Conservation (phyloP, 768 basidiomycete species). For the Russula abietina region DNA sequence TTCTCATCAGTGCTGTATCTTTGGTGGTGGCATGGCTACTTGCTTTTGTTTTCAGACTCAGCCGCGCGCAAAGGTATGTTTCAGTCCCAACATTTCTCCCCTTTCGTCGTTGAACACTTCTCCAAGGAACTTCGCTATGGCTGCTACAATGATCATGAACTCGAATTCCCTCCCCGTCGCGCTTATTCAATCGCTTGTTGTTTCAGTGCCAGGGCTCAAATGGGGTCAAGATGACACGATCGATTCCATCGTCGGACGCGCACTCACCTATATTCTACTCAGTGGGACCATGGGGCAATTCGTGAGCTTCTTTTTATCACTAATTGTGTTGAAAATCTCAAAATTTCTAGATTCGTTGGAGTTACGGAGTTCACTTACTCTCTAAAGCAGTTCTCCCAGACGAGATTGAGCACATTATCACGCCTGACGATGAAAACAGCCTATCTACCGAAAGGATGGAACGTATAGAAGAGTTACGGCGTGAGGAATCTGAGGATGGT, state of each 20-base stretch:
- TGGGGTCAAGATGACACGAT: conserved; percentile 77
- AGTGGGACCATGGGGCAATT: conserved; percentile 96
- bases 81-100: not conserved
- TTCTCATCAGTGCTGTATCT: conserved; percentile 68
- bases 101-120: not conserved
- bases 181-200: conserved; percentile 85
- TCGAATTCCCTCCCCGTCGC: conserved; percentile 94
- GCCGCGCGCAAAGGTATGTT: conserved; percentile 65
- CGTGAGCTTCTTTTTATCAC: conserved; percentile 39
- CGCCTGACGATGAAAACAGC: not conserved
- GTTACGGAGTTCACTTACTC: conserved; percentile 78
- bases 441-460: not conserved
- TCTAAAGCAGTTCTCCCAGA: conserved; percentile 45
- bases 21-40: conserved; percentile 61
- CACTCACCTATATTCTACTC: conserved; percentile 81
- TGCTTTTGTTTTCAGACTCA: conserved; percentile 58
- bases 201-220: conserved; percentile 74
- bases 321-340: not conserved
- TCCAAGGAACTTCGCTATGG: conserved; percentile 67
- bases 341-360: conserved; percentile 71
- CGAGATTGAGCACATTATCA: conserved; percentile 28
- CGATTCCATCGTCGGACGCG: conserved; percentile 86
- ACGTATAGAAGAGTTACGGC: not conserved
- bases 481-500: conserved; percentile 25
- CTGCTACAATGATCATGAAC: conserved; percentile 87